Evolutionary conservation across 768 basidiomycete genomes (phyloP).

Genomic region (Mycena venus): DNA sequence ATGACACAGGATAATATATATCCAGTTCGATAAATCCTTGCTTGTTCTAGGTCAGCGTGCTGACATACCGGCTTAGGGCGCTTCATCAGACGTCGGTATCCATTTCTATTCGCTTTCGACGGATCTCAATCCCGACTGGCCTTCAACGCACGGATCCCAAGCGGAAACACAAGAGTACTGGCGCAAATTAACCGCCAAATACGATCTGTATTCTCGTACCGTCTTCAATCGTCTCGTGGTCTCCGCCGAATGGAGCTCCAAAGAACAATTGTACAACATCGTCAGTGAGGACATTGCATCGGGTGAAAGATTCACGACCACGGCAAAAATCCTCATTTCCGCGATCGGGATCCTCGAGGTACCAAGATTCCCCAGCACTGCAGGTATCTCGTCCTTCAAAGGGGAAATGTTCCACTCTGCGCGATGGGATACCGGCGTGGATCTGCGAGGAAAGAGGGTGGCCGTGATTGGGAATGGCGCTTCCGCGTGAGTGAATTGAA

Average conservation of each 20-base stretch:
- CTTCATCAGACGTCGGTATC: conserved; percentile 55
- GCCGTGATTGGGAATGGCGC: conserved; percentile 75
- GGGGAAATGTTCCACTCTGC: conserved; percentile 69
- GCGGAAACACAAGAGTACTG: conserved; percentile 60
- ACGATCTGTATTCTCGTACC: conserved; percentile 56
- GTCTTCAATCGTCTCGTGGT: conserved; percentile 59
- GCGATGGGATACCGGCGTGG: conserved; percentile 57
- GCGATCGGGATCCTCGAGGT: conserved; percentile 64
- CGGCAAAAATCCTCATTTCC: conserved; percentile 65
- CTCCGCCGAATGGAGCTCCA: conserved; percentile 59
- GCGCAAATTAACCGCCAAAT: conserved; percentile 55
- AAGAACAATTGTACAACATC: conserved; percentile 45
- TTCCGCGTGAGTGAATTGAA: conserved; percentile 56
- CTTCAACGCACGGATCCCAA: conserved; percentile 54
- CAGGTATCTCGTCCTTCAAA: conserved; percentile 55
- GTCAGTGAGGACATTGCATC: conserved; percentile 46
- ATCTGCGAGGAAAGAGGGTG: conserved; percentile 61
- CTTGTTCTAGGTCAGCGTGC: conserved; percentile 14
- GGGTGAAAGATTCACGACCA: conserved; percentile 42
- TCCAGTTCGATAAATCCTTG: conserved; percentile 39
- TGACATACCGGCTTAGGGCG: conserved; percentile 53
- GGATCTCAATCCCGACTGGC: conserved; percentile 62
- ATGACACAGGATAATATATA: conserved; percentile 50
- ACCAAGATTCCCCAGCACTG: conserved; percentile 53
- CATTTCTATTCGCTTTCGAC: conserved; percentile 62